Evolutionary conservation across 2,329 filamentous ascomycete species (phyloP), one percentile per base, ranked within the genome.

Genomic region (Cercospora sp.): DNA sequence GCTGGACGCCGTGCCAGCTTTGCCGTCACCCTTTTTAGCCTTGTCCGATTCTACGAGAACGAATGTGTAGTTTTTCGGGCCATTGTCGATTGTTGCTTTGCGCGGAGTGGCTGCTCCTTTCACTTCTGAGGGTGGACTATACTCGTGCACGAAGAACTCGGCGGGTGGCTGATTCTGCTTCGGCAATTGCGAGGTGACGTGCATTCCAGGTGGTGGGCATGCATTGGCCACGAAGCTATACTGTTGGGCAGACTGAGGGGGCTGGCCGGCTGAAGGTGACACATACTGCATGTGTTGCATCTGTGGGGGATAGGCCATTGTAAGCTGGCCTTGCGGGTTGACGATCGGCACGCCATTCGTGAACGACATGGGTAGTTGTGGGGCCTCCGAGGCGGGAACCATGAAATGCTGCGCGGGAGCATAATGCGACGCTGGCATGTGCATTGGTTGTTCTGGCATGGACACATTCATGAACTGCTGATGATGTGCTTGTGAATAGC

Each of bases 121-220:
- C 4, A 78, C 69, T n/a, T 78, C 78, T 16, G 80, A 77, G 20
- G 83, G 82, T 23, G 83, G 82, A 31, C 75, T 79, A 72, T 84
- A 84, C 69, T 84, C 80, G 62, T 84, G 82, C 18, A 84, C 80
- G 30, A 82, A 78, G 62, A 84, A 79, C 55, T 80, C 79, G 5
- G 73, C 31, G 18, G 69, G 60, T 12, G 72, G 73, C 36, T 74
- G 71, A 23, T 78, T 28, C 70, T 78, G 60, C 55, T 76, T 75
- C 18, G 71, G 72, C 26, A 68, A 61, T 30, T 75, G 75, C 72
- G 72, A 78, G 75, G 63, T 73, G 5, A 74, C 69, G 23, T 73
- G 71, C 31, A 73, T 40, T 5, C 67, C 67, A 18, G 73, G 63
- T 20, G 71, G 55, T 20, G 67, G 53, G 9, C 66, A 53, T 40